phyloP scores from a whole-genome alignment of 106 monocot species.

The Allium cepa region DNA sequence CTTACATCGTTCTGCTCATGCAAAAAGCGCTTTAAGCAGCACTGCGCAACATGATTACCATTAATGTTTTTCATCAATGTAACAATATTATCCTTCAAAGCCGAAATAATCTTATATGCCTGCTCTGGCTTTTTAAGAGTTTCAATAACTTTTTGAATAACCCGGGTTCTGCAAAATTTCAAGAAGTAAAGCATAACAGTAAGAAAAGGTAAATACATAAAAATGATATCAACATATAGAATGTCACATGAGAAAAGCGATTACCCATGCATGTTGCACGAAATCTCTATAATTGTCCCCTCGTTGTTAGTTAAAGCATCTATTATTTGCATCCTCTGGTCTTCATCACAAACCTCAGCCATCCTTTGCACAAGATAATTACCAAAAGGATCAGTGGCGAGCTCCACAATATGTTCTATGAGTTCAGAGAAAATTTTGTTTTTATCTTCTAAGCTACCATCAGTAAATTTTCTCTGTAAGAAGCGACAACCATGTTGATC shows the following conservation, averaged over 20 bases:
- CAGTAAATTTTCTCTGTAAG: slow-evolving; percentile 36
- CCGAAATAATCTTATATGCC: slow-evolving; percentile 30
- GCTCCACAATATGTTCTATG: slow-evolving; percentile 40
- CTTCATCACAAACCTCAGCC: slow-evolving; percentile 43
- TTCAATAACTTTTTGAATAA: slow-evolving; percentile 63
- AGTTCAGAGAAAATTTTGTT: slow-evolving; percentile 45
- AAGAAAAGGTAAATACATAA: background rate
- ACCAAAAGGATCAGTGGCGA: slow-evolving; percentile 51
- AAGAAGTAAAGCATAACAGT: background rate
- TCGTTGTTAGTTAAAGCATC: slow-evolving; percentile 22
- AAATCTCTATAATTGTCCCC: slow-evolving; percentile 28
- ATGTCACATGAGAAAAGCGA: background rate
- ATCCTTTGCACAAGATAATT: slow-evolving; percentile 61
- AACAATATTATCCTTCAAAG: slow-evolving; percentile 34
- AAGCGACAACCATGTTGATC: slow-evolving; percentile 50
- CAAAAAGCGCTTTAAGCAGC: slow-evolving; percentile 43
- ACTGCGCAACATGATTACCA: slow-evolving; percentile 66
- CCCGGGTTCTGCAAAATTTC: slow-evolving; percentile 29
- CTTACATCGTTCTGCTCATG: slow-evolving; percentile 36
- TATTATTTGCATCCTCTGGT: slow-evolving; percentile 36
- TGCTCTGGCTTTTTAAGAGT: slow-evolving; percentile 26
- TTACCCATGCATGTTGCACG: slow-evolving; percentile 75
- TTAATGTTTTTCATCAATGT: slow-evolving; percentile 46
- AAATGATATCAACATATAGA: background rate
- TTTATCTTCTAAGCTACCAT: slow-evolving; percentile 34